A percentile compares a stretch with the other conserved stretches of the same genome.
Conservation (phyloP, 306 rosid genomes). For the Carpinus viminea region DNA sequence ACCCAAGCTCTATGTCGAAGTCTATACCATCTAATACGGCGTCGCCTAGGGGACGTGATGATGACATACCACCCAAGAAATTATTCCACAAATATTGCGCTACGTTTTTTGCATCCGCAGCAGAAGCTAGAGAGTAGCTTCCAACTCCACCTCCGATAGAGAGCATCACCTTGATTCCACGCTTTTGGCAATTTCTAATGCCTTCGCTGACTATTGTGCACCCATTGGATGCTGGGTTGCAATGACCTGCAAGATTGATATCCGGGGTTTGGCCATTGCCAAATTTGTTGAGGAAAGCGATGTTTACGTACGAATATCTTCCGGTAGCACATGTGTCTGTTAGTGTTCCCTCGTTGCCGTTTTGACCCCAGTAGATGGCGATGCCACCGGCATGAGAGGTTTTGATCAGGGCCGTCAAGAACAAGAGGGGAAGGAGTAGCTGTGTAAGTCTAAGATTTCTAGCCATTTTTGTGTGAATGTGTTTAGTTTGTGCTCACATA, state of each 20-base stretch:
- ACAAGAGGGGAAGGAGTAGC: conserved; percentile 23
- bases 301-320: conserved; percentile 46
- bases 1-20: conserved; percentile 70
- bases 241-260: conserved; percentile 70
- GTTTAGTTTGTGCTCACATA: not conserved
- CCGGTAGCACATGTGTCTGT: conserved; percentile 62
- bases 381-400: conserved; percentile 30
- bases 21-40: conserved; percentile 77
- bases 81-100: conserved; percentile 54
- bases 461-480: conserved; percentile 29
- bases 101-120: conserved; percentile 45
- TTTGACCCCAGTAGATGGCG: conserved; percentile 65
- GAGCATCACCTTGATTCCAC: conserved; percentile 60
- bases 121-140: conserved; percentile 56
- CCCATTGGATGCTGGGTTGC: conserved; percentile 46
- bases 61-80: conserved; percentile 70
- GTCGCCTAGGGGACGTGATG: conserved; percentile 59
- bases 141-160: conserved; percentile 70
- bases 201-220: conserved; percentile 44
- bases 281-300: conserved; percentile 45
- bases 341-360: conserved; percentile 46
- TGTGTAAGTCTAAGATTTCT: not conserved
- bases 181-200: conserved; percentile 55
- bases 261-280: conserved; percentile 52
- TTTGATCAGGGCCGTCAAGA: not conserved